phyloP scores from a whole-genome alignment of 306 rosid species.

The Canavalia gladiata region DNA sequence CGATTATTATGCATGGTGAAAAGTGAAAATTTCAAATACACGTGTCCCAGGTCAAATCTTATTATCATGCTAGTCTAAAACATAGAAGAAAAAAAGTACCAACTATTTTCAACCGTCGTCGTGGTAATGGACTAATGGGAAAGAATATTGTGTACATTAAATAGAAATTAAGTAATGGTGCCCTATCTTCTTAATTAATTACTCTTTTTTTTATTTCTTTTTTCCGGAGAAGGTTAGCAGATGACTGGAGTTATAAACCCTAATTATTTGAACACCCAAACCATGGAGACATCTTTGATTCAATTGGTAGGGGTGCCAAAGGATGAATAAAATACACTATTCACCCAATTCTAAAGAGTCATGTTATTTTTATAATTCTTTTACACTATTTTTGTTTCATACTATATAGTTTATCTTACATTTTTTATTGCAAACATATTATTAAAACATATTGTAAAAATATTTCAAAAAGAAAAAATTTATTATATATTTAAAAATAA shows the following conservation, averaged over 20 bases:
- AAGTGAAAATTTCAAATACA: neutral
- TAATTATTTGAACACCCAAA: neutral
- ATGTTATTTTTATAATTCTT: too few relatives aligned
- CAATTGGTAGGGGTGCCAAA: neutral
- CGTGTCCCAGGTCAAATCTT: neutral
- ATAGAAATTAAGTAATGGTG: neutral
- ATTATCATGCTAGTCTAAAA: neutral
- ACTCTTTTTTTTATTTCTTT: neutral
- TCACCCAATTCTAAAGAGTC: too few relatives aligned
- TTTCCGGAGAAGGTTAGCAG: neutral
- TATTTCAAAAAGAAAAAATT: too few relatives aligned
- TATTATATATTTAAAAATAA: too few relatives aligned
- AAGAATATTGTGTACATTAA: neutral
- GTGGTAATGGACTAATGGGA: neutral
- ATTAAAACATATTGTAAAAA: too few relatives aligned
- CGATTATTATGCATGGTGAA: too few relatives aligned
- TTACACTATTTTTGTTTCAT: too few relatives aligned
- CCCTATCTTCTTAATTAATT: neutral
- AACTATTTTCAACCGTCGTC: neutral
- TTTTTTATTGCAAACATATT: too few relatives aligned
- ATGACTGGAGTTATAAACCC: neutral
- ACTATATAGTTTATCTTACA: too few relatives aligned
- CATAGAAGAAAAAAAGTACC: neutral
- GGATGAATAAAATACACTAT: neutral
- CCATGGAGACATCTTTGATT: slow-evolving; percentile 19